phyloP scores from a whole-genome alignment of 2,329 filamentous ascomycete species.

The Aureobasidium sp. region DNA sequence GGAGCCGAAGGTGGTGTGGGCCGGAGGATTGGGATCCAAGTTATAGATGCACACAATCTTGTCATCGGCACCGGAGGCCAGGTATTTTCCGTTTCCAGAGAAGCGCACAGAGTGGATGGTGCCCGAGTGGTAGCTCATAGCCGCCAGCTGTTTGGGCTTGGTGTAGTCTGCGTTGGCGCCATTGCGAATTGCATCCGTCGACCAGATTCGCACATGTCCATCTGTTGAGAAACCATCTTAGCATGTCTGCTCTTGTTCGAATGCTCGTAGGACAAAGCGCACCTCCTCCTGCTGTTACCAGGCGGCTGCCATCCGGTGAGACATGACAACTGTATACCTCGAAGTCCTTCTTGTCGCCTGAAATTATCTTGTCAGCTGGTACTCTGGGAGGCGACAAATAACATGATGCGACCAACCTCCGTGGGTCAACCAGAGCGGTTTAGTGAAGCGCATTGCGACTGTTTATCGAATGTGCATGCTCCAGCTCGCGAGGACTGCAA shows the following conservation, averaged over 20 bases:
- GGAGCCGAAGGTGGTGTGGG: conserved; percentile 72
- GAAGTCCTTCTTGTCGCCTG: conserved; percentile 93
- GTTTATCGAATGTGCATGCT: conserved; percentile 12
- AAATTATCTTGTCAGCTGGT: background rate
- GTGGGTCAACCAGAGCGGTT: conserved; percentile 93
- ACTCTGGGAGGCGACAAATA: background rate
- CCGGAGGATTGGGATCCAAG: conserved; percentile 72
- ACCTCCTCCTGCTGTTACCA: conserved; percentile 93
- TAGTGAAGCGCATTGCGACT: conserved; percentile 58
- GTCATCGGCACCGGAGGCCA: conserved; percentile 95
- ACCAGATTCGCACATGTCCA: conserved; percentile 96
- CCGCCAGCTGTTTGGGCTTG: conserved; percentile 86
- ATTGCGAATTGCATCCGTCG: conserved; percentile 85
- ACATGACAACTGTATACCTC: conserved; percentile 98
- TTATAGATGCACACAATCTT: conserved; percentile 98
- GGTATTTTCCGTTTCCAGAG: conserved; percentile 87
- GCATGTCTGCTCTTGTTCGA: background rate
- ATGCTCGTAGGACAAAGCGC: conserved; percentile 29
- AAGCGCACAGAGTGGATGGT: conserved; percentile 97
- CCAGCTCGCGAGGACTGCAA: background rate
- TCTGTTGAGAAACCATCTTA: conserved; percentile 45
- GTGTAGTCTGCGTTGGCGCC: conserved; percentile 64
- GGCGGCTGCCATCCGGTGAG: conserved; percentile 83
- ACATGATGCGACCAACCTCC: conserved; percentile 53
- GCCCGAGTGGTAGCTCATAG: conserved; percentile 96